Base-by-base conservation (phyloP, 805 yeast species). In the Wickerhamomyces canadensis region DNA sequence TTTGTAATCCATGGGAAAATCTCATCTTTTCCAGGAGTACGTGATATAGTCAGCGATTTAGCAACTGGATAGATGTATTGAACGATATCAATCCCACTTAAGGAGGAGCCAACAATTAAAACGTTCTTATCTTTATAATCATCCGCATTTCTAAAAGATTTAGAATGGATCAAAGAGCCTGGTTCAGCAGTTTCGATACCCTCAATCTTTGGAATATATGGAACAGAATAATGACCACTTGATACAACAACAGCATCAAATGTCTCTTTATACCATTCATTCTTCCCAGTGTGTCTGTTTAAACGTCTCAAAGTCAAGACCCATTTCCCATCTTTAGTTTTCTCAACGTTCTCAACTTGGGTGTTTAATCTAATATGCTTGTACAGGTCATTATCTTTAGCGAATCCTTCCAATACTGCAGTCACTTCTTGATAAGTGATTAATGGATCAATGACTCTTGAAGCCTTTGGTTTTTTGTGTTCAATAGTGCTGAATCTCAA, bases 11-110 rank as follows among this genome's bases (percentile, higher is more conserved):
- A 69, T 27, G 47, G 60, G 51, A 36, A 53, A 35, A 70, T 64
- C 45, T 42, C 65, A 48, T 84, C 88, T 9, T 63, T 61, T 19
- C 70, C 80, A 85, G 91, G 83, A 44, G 80, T 79, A 38, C 95
- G 67, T 27, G 84, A 75, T 43, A 86, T 64, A 43, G 80, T 84
- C 38, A 84, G 67, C 43, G 42, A 57, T 41, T 43, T 57, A 41
- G 45, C 57, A 34, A 43, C 51, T 33, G 62, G 62, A 15, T 58
- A 46, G 2, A 69, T 51, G 39, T 71, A 70, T 46, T 68, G 74
- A 14, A 65, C 48, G 10, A 69, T 46, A 49, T 69, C 71, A 27
- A 61, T 55, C 1, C 72, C 60, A 47, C 69, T 61, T 15, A 70
- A 55, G 21, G 64, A 54, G 7, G 71, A 65, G 4, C 75, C 76